These are phyloP conservation scores for Podaxis pistillaris DNA, from an alignment of 768 basidiomycete species.

Conservation along the genomic window DNA sequence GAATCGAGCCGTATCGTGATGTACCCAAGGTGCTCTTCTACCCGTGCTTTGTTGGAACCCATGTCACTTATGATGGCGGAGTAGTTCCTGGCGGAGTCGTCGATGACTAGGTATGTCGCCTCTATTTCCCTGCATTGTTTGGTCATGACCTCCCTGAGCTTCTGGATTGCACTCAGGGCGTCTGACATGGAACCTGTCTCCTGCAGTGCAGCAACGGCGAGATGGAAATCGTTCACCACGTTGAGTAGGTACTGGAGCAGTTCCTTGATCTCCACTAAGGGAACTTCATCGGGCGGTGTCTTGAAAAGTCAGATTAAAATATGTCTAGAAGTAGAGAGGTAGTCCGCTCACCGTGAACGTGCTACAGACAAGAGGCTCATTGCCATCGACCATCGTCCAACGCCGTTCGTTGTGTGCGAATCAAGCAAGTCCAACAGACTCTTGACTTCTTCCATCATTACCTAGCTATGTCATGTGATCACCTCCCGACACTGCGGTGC, in stretches of 20 bases:
- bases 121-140: background rate
- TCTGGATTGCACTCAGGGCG: background rate
- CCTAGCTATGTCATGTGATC: background rate
- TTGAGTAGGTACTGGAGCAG: background rate
- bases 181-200: background rate
- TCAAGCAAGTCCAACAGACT: background rate
- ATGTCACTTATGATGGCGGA: background rate
- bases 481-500: background rate
- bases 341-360: background rate
- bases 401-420: background rate
- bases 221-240: background rate
- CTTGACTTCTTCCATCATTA: background rate
- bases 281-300: background rate
- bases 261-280: background rate
- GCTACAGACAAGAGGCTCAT: background rate
- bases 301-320: background rate
- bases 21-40: background rate
- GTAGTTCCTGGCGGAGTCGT: background rate
- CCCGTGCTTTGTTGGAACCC: background rate
- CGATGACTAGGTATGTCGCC: background rate
- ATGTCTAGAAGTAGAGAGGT: background rate
- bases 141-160: background rate
- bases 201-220: background rate
- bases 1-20: background rate
- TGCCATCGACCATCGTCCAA: background rate